Conservation (phyloP, 805 yeast genomes). For the Saccharomyces mikatae region DNA sequence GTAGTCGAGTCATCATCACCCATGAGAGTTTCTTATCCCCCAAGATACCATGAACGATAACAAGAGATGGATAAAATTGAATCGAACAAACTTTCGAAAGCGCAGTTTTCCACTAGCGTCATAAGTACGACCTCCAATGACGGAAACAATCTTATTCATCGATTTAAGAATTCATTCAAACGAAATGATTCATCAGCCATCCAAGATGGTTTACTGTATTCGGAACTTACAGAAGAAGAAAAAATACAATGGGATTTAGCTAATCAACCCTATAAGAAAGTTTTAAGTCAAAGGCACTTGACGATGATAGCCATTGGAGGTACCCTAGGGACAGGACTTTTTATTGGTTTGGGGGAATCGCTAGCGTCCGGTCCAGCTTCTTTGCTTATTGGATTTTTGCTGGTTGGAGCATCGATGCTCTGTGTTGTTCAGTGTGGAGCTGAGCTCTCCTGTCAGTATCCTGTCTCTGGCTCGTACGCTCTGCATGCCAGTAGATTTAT, state of each 20-base stretch:
- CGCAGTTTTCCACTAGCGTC: background rate
- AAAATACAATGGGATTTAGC: conserved; percentile 8
- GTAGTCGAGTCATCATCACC: background rate
- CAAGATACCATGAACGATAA: background rate
- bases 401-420: conserved; percentile 50
- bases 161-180: background rate
- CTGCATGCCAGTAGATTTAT: conserved; percentile 37
- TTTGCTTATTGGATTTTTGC: conserved; percentile 44
- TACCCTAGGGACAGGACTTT: conserved; percentile 16
- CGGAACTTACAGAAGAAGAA: conserved; percentile 6
- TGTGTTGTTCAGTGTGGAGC: conserved; percentile 47
- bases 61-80: background rate
- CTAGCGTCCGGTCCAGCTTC: conserved; percentile 38
- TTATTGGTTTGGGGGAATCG: conserved; percentile 15
- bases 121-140: background rate
- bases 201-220: conserved; percentile 4
- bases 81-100: background rate
- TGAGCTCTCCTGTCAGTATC: conserved; percentile 36
- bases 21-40: background rate
- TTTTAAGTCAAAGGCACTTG: conserved; percentile 20
- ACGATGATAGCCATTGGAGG: conserved; percentile 19
- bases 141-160: background rate
- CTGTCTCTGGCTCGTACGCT: conserved; percentile 36
- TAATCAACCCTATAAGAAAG: conserved; percentile 14
- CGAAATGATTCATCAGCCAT: background rate